Evolutionary conservation across 331 rosid species (phyloP), one percentile per base, ranked within the genome.

Genomic region (Spiraea crenata): DNA sequence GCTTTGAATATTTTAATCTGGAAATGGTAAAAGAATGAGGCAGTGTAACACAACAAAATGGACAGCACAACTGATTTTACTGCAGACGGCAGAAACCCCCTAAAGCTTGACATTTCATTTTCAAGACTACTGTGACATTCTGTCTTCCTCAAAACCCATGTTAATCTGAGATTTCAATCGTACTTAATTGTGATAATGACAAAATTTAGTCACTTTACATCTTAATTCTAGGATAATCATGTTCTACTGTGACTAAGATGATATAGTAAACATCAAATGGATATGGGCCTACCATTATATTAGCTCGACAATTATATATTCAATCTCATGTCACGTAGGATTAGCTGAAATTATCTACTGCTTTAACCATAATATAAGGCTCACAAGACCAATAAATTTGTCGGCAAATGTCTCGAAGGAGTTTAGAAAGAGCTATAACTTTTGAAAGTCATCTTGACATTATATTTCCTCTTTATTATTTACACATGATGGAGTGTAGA

Each of bases 11-110:
- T 77, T 83, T 66, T 70, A 91, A 69, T 75, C 79, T 34, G 9
- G 5, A 55, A 77, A 86, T 74, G 88, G 85, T 84, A 72, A 74
- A 70, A 64, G 90, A 82, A 65, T 80, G 67, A 83, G 84, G 92
- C 95, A 71, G 83, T 61, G 79, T 76, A 91, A 88, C 95, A 60
- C 86, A 80, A 75, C 72, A 63, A 63, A 82, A 82, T 87, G 74
- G 99, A 89, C 96, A 78, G 46, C 82, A 72, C 87, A 89, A 77
- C 99, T 82, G 83, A 80, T 79, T 73, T 75, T 63, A 51, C 70
- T 48, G 71, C 80, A 81, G 37, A 38, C 78, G 82, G 71, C 25
- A 72, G 41, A 59, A 72, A 25, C 41, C 56, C 72, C 72, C 64
- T 48, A 79, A 80, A 68, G 13, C 62, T 19, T 47, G 9, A 17